Evolutionary conservation across 495 filamentous ascomycete species (phyloP), one percentile per base, ranked within the genome.

Genomic region (Venustampulla echinocandica): DNA sequence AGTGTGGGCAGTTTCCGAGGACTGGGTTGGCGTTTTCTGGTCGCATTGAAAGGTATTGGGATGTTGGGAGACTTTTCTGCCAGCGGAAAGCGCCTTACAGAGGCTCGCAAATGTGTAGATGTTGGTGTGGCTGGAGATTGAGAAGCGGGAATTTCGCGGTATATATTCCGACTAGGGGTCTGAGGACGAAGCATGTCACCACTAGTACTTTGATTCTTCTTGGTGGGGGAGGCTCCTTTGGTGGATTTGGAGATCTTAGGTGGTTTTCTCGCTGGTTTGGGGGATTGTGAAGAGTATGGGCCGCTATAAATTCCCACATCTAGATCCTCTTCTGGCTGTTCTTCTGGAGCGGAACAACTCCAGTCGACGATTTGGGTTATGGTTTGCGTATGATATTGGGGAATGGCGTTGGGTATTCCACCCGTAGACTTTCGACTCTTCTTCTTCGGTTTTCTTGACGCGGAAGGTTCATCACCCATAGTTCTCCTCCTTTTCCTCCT

Each of bases 401-500:
- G 34, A 3, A 21, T 36, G 9, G 34, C 3, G 1, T 46, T 42
- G 2, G 59, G 58, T 4, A 50, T 47, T 44, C 73, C 66, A 38
- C 68, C 69, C 21, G 64, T 47, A 9, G 69, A 73, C 61, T 68
- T 74, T 18, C 70, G 64, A 30, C 58, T 52, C 55, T 49, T 55
- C 13, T n/a, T 42, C 30, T 32, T 34, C 42, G 25, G 47, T 41
- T 1, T 41, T 28, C 44, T 52, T 30, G 34, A 39, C 48, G 35
- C 35, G n/a, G 44, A 49, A 3, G 7, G 53, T 41, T 35, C 44
- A 38, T 40, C 68, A 43, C 61, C 60, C 46, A 70, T 61, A 55
- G 71, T 69, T 3, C 66, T 74, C 52, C 73, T 49, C 10, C 70
- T 70, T 27, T 64, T 61, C 60, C 70, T 66, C 33, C 59, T 47